A percentile compares a stretch with the other conserved stretches of the same genome.
Evolutionary conservation across 306 rosid genomes (phyloP).

Genomic region (Cicer chorassanicum): DNA sequence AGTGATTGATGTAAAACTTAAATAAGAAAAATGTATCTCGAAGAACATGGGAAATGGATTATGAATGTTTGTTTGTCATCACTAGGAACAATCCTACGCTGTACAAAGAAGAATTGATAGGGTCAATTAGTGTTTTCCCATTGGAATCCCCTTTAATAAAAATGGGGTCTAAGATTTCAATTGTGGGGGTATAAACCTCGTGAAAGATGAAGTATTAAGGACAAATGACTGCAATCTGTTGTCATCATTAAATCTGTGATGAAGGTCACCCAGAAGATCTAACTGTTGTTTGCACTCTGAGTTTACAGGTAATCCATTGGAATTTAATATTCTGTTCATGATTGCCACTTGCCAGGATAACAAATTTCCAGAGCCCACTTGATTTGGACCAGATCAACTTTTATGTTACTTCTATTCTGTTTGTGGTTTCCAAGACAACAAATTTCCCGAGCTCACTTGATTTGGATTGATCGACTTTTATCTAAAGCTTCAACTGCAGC

Average conservation of each 20-base stretch:
- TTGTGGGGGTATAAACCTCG: conserved; percentile 49
- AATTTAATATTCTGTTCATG: conserved; percentile 35
- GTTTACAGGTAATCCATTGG: conserved; percentile 29
- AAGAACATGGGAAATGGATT: conserved; percentile 54
- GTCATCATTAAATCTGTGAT: conserved; percentile 51
- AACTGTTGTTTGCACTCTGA: conserved; percentile 32
- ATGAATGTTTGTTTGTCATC: conserved; percentile 60
- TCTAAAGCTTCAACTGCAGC: conserved; percentile 41
- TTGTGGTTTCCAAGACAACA: conserved; percentile 36
- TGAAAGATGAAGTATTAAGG: conserved; percentile 51
- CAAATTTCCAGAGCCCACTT: conserved; percentile 32
- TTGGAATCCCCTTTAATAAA: conserved; percentile 63
- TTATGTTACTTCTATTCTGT: conserved; percentile 36
- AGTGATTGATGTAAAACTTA: conserved; percentile 51
- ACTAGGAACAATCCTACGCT: conserved; percentile 78
- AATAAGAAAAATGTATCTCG: conserved; percentile 47
- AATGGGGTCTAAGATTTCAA: conserved; percentile 57
- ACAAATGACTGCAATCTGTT: conserved; percentile 47
- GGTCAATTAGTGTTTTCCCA: conserved; percentile 59
- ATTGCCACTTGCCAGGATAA: conserved; percentile 37
- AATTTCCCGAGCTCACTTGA: conserved; percentile 33
- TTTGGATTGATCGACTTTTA: conserved; percentile 28
- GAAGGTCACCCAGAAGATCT: conserved; percentile 43
- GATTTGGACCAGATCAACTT: conserved; percentile 25
- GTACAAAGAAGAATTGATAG: conserved; percentile 63